Evolutionary conservation across 2,329 filamentous ascomycete genomes (phyloP), one percentile per base, ranked within the genome.

Genomic region (Fusarium pseudograminearum): DNA sequence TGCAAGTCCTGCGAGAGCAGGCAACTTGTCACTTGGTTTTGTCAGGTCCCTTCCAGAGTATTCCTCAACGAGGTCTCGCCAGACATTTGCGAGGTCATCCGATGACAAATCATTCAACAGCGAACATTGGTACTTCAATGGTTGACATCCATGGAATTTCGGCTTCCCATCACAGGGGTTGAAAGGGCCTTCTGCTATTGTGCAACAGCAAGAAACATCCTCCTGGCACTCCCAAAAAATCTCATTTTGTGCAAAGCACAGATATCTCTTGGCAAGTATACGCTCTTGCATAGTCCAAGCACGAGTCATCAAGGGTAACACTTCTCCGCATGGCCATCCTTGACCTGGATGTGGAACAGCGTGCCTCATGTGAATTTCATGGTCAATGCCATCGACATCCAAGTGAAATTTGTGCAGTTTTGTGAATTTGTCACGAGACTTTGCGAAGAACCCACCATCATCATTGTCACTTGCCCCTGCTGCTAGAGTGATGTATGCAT

Each of bases 221-320:
- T 53, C 50, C 4, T 24, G 36, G 36, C 50, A 53, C n/a, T 53
- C 50, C 50, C 50, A 53, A 10, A 53, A 41, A 11, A 53, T 41
- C 26, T 53, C 50, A 6, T 53, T 12, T 2, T 11, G 14, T 15
- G n/a, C 50, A 41, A 53, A 53, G 15, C 50, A 53, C 3, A 53
- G 5, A 7, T 15, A 33, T 24, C 50, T 41, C 26, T 7, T 53
- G 5, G 50, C n/a, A 5, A 53, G 50, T 10, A 31, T 9, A 2
- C 36, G 50, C 30, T 53, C 36, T n/a, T 53, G 50, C 10, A 53
- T 4, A 3, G 26, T 31, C 36, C 50, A 53, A 53, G 50, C 50
- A 30, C 50, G 50, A 4, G n/a, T 53, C 50, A 41, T 53, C n/a
- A 53, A 12, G 6, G 36, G 26, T 15, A 41, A 16, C 24, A 3